phyloP scores from a whole-genome alignment of 805 yeast genomes.

The Saccharomyces kudriavzevii region DNA sequence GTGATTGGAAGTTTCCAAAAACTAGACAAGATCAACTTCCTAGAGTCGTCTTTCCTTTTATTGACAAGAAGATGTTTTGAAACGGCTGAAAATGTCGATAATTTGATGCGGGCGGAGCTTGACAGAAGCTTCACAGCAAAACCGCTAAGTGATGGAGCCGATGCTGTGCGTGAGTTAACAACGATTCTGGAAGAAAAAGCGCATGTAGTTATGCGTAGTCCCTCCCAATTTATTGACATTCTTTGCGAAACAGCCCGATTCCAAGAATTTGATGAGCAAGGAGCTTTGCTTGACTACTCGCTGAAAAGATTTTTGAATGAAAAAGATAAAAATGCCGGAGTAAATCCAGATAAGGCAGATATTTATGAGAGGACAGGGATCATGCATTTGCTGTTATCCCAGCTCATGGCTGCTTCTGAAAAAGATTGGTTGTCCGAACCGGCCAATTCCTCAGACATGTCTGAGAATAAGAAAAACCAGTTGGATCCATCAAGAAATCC shows the following conservation, averaged over 20 bases:
- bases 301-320: conserved; percentile 18
- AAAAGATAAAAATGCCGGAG: conserved; percentile 10
- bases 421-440: conserved; percentile 38
- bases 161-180: conserved; percentile 38
- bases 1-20: conserved; percentile 34
- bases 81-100: conserved; percentile 40
- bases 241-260: conserved; percentile 37
- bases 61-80: conserved; percentile 68
- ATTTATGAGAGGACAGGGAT: conserved; percentile 43
- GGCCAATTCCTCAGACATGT: neutral
- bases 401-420: conserved; percentile 47
- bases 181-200: conserved; percentile 43
- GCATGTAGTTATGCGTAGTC: conserved; percentile 39
- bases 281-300: conserved; percentile 18
- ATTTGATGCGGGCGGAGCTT: conserved; percentile 45
- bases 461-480: conserved; percentile 28
- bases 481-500: conserved; percentile 41
- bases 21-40: conserved; percentile 32
- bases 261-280: conserved; percentile 37
- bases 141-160: conserved; percentile 25
- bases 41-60: conserved; percentile 44
- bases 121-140: conserved; percentile 34
- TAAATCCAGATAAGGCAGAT: neutral
- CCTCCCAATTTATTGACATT: conserved; percentile 40
- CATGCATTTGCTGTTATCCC: conserved; percentile 53